Base-by-base conservation (phyloP, 805 yeast genomes). In the Pichia ethanolica region DNA sequence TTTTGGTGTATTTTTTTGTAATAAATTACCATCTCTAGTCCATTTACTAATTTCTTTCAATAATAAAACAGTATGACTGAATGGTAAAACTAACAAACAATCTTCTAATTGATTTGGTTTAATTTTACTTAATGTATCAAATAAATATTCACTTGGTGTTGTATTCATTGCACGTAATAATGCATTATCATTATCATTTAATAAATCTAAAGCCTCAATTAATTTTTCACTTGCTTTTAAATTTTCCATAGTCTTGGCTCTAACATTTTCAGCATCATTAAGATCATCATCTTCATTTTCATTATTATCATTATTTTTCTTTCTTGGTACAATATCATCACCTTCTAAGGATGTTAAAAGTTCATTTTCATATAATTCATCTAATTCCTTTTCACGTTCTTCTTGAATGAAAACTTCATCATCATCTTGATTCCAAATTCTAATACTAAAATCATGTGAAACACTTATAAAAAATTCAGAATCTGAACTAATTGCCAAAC, bases 361-460 rank as follows among this genome's bases (percentile, higher is more conserved):
- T 7, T 84, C 86, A n/a, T 79, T 75, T 63, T 93, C 98, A 62
- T 90, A 89, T 49, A 83, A 70, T 65, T 90, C 96, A 64, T 93
- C 99, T 78, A 89, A 74, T 66, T 93, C 99, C 66, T 85, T 87
- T 64, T 93, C 99, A 51, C 93, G 77, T 70, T 93, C 99, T 72
- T 93, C 99, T 66, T 93, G 97, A 52, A 93, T 69, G 64, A 93
- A 93, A n/a, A 93, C 93, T 58, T 91, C 90, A 64, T 93, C 99
- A 47, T 86, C 93, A 5, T 95, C 86, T 64, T 89, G 89, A 52
- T 77, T 77, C 99, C 99, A 93, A n/a, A 90, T 68, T 64, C 99
- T 77, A 44, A 91, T 80, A 60, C 95, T 83, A 62, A 89, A 95
- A 65, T 93, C 99, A 64, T 93, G 99, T 6, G 97, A 83, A 1